phyloP scores from a whole-genome alignment of 345 rosid genomes.

The Rhizophora apiculata region DNA sequence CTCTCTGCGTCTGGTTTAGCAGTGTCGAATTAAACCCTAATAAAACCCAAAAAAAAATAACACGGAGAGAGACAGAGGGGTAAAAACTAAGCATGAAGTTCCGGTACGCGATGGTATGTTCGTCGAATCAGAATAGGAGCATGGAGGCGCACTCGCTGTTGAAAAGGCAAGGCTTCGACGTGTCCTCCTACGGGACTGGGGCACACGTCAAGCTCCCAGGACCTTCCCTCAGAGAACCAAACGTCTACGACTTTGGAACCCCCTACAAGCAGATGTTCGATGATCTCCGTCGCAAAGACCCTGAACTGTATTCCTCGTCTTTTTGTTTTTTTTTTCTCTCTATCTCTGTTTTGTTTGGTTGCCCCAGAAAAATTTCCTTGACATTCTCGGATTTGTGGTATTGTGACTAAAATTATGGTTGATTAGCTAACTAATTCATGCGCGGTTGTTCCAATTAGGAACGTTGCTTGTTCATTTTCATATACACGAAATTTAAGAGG shows the following conservation, averaged over 20 bases:
- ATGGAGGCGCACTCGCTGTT: constrained; percentile 89
- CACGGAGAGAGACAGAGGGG: too few species aligned
- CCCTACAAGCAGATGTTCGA: constrained; percentile 97
- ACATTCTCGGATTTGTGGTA: too few species aligned
- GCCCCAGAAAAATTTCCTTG: constrained; percentile 5
- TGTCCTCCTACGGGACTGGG: constrained; percentile 92
- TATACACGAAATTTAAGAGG: too few species aligned
- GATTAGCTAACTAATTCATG: too few species aligned
- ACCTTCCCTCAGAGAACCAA: constrained; percentile 10
- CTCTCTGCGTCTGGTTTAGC: too few species aligned
- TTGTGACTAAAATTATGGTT: too few species aligned
- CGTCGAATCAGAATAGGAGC: constrained; percentile 84
- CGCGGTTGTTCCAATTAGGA: too few species aligned
- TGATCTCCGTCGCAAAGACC: constrained; percentile 92
- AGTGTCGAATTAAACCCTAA: too few species aligned
- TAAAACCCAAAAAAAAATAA: too few species aligned
- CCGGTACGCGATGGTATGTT: constrained; percentile 90
- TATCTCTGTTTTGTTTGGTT: not conserved
- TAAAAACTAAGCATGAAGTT: constrained; percentile 40
- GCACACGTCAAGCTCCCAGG: constrained; percentile 39
- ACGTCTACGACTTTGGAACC: constrained; percentile 92
- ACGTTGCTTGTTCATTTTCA: too few species aligned
- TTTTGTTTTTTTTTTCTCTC: not conserved
- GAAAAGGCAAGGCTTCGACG: constrained; percentile 86
- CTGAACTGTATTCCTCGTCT: constrained; percentile 68